Evolutionary conservation across 257 asterid genomes (phyloP).

Genomic region (Petrea volubilis): DNA sequence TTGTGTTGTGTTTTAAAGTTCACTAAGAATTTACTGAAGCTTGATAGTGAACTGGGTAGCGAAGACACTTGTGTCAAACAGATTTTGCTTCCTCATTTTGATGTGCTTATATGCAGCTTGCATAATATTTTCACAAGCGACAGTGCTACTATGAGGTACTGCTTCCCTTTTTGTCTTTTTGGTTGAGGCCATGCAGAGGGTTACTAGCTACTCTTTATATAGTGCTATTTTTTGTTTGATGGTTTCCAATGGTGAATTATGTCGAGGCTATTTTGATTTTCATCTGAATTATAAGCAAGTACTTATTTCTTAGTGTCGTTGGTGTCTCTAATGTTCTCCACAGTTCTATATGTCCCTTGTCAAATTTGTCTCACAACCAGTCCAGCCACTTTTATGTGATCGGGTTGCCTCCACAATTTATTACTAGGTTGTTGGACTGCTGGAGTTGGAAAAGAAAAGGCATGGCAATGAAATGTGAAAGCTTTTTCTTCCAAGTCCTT

Average conservation of each 20-base stretch:
- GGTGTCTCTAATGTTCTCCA: neutral
- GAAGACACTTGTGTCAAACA: constrained; percentile 48
- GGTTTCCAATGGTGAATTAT: neutral
- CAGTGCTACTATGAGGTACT: constrained; percentile 61
- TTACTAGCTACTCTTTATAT: neutral
- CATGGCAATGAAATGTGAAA: neutral
- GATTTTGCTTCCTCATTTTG: constrained; percentile 66
- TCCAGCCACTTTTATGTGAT: neutral
- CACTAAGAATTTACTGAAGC: constrained; percentile 74
- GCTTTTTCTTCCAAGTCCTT: neutral
- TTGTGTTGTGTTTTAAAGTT: constrained; percentile 69
- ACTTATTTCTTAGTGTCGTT: neutral
- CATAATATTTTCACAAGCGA: constrained; percentile 50
- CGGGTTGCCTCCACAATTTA: neutral
- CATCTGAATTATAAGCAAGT: neutral
- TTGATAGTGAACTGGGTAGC: constrained; percentile 58
- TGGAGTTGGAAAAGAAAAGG: constrained; percentile 10
- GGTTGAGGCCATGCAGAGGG: neutral
- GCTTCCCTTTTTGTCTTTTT: neutral
- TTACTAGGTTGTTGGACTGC: neutral
- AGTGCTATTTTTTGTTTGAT: neutral
- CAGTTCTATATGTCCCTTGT: neutral
- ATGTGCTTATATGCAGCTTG: constrained; percentile 66
- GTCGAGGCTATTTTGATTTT: neutral
- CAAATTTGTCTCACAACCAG: neutral